Percentiles rank a stretch among this genome's conserved stretches.
Conservation (phyloP, 768 basidiomycete species). For the Lactifluus subvellereus region DNA sequence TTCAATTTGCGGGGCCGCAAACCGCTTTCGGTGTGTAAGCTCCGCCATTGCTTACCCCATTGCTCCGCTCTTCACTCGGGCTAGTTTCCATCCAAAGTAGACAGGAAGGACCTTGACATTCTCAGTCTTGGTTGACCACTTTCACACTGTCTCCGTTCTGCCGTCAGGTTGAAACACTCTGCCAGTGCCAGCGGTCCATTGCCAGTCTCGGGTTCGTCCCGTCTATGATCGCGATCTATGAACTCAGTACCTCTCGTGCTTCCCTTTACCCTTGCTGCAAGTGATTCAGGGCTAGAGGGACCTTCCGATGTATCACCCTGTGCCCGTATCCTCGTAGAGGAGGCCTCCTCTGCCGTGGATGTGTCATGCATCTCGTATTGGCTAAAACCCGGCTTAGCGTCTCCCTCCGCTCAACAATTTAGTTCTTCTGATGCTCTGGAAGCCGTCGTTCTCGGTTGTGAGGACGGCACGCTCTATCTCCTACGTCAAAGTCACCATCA, state of each 20-base stretch:
- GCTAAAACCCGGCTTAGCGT: background rate
- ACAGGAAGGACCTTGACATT: background rate
- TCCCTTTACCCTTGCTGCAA: slow-evolving; percentile 10
- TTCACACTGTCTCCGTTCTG: slow-evolving; percentile 1
- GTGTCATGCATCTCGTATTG: slow-evolving; percentile 9
- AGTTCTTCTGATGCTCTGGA: slow-evolving; percentile 13
- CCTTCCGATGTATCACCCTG: background rate
- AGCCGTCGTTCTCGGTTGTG: slow-evolving; percentile 34
- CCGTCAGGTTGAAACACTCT: background rate
- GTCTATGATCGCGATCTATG: background rate
- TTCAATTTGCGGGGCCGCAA: no score
- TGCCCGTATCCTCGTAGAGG: background rate
- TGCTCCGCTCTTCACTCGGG: no score
- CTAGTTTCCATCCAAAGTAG: no score
- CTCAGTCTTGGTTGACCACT: background rate
- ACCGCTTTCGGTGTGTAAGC: no score
- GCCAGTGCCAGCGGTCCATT: background rate
- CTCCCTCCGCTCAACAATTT: slow-evolving; percentile 1
- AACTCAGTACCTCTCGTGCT: slow-evolving; percentile 20
- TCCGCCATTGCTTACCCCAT: no score
- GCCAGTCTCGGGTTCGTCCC: background rate
- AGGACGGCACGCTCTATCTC: slow-evolving; percentile 35
- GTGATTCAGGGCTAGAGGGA: background rate
- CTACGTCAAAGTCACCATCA: slow-evolving; percentile 24
- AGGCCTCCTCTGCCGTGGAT: slow-evolving; percentile 6